Base-by-base conservation (phyloP, 345 rosid genomes). In the Microthlaspi erraticum region DNA sequence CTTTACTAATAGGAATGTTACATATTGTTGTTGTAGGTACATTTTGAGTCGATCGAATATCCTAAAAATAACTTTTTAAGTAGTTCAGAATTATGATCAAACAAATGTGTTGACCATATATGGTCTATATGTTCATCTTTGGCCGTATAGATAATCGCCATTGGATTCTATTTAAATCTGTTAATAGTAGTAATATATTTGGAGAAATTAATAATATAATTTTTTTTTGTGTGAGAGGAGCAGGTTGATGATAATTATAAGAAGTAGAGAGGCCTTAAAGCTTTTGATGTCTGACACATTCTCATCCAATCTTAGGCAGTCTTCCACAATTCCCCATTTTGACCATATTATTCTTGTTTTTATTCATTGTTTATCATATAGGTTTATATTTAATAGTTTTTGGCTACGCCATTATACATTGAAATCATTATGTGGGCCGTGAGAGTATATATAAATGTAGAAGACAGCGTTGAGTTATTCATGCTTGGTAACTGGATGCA, bases 231-330 rank as follows among this genome's bases (percentile, higher is more conserved):
- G 41, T 54, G 54, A 9, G 33, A 14, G 32, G 42, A 31, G 60
- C 20, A n/a, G 37, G 34, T 45, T 26, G 57, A 55, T 64, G 31
- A 46, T 59, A 36, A 55, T 64, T 19, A 46, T 59, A 36, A 31
- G 31, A 36, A 19, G 49, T 1, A 20, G 65, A 12, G 44, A 64
- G 33, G 71, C 29, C 42, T 36, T 38, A 18, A 19, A 74, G 46
- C 60, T 37, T 46, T 56, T 68, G 72, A 56, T 56, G 5, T 59
- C 79, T 75, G 70, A 75, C 79, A 75, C 65, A 69, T 66, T 74
- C 61, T 66, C 78, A 59, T 66, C 78, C 66, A 74, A 66, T 19
- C 56, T 74, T 58, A 59, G 60, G 78, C 12, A 70, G 74, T 75
- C 74, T 53, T 75, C 57, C 70, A 44, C 74, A 68, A 54, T 62